Conservation (phyloP, 495 filamentous ascomycete genomes). For the Hypomontagnella monticulosa region DNA sequence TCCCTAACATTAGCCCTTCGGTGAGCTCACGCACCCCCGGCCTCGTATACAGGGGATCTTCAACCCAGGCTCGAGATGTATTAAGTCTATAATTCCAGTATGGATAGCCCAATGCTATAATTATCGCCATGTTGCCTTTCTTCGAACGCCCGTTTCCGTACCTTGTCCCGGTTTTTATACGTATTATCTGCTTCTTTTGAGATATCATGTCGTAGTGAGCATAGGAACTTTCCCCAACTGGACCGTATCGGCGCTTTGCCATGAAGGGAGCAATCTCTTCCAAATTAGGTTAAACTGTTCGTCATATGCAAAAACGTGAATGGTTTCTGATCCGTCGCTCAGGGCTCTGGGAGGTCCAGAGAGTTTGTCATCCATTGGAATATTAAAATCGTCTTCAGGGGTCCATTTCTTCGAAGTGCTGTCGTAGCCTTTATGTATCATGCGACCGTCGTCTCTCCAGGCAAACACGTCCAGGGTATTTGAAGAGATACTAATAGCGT, state of each 20-base stretch:
- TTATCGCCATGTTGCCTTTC: no score
- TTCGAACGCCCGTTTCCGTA: no score
- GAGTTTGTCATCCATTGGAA: not conserved
- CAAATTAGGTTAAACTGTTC: slow-evolving; percentile 1
- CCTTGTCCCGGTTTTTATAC: no score
- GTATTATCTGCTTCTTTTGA: no score
- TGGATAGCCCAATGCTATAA: no score
- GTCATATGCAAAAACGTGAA: slow-evolving; percentile 19
- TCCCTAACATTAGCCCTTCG: no score
- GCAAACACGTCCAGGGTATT: slow-evolving; percentile 25
- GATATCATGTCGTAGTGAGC: not conserved
- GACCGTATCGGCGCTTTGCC: not conserved
- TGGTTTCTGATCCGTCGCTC: slow-evolving; percentile 6
- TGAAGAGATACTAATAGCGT: slow-evolving; percentile 5
- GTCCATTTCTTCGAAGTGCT: slow-evolving; percentile 11
- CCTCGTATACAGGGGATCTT: no score
- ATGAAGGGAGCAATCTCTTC: not conserved
- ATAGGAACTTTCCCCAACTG: slow-evolving; percentile 15
- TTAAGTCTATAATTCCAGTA: no score
- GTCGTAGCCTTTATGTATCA: slow-evolving; percentile 18
- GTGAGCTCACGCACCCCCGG: no score
- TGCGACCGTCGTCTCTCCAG: not conserved
- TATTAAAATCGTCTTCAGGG: slow-evolving; percentile 3
- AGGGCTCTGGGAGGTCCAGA: slow-evolving; percentile 12
- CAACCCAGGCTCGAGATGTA: no score